Base-by-base conservation (phyloP, 2,329 filamentous ascomycete species). In the Scortechinia acanthostroma region DNA sequence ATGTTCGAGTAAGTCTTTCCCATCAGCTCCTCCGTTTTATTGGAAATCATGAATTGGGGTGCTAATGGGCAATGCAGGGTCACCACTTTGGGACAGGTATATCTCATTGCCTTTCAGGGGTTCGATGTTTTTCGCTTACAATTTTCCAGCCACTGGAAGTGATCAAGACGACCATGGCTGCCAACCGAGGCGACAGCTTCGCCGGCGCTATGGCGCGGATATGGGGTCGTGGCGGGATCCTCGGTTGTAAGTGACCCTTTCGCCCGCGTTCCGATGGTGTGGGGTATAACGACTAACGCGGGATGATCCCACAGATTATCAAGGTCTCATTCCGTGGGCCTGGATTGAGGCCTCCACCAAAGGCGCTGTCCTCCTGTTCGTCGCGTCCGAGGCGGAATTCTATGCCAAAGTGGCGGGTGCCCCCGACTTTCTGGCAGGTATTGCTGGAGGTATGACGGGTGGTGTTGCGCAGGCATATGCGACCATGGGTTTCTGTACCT, bases 301-400 rank as follows among this genome's bases (percentile, higher is more conserved):
- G 6, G 35, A 13, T 43, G 30, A 44, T 37, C 53, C 46, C 48
- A 53, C 62, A 97, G 91, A 96, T 76, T 98, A 96, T 78, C 93
- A 98, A 77, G 93, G 93, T 68, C 87, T 98, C 58, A 97, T 98
- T 66, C 93, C 93, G 52, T 96, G 91, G 91, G 93, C 93, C 69
- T 98, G 93, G 93, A 97, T 98, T 72, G 93, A 98, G 80, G 93
- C 93, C 64, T 97, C 91, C 61, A 97, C 93, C 71, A 98, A 98
- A 75, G 93, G 93, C 65, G 93, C 93, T 58, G 93, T 98, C 57
- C 87, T 98, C 61, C 88, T 98, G 68, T 98, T 98, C 73, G 91
- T 98, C 65, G 93, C 93, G 55, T 95, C 91, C 58, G 93, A 98
- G 72, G 91, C 90, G 69, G 93, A 98, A 69, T 98, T 86, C 79